Base-by-base conservation (phyloP, 2,329 filamentous ascomycete species). In the Cladosporium cucumerinum region DNA sequence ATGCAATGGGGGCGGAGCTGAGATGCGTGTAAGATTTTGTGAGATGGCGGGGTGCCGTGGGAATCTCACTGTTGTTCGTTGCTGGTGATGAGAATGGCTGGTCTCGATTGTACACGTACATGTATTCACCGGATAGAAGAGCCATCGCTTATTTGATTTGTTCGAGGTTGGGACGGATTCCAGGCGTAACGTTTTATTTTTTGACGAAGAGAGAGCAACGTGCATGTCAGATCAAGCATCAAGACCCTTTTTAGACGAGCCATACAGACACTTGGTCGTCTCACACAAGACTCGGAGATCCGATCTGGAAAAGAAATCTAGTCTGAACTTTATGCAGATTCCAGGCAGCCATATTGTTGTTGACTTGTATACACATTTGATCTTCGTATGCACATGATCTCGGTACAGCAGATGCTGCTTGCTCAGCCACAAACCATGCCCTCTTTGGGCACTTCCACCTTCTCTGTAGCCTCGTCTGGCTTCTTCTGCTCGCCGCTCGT, bases 361-460 rank as follows among this genome's bases (percentile, higher is more conserved):
- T 34, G 34, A 43, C 18, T n/a, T 43, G n/a, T 39, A 39, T 43
- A 39, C 36, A 43, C 48, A 51, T 12, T 25, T n/a, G 21, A n/a
- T 51, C 4, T 51, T 51, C 48, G 48, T 26, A 51, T 51, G 10
- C 48, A 51, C 48, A 26, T 26, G 21, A 51, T 26, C 21, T 51
- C 11, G 23, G 23, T 18, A 16, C 14, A 51, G 3, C 14, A 26
- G 18, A 43, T 10, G 36, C 36, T 43, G 36, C 51, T 32, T 30
- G 32, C 25, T 69, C 68, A 81, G 11, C 79, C 79, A 72, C 78
- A 81, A 10, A 82, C 78, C 65, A 82, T 66, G 2, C 79, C 79
- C 63, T 81, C 78, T 67, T 74, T 78, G n/a, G 77, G 78, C 67
- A 79, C 73, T 69, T 81, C 78, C 5, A 77, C 59, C 52, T 63